phyloP scores from a whole-genome alignment of 345 rosid genomes.

The Bruguiera sexangula region DNA sequence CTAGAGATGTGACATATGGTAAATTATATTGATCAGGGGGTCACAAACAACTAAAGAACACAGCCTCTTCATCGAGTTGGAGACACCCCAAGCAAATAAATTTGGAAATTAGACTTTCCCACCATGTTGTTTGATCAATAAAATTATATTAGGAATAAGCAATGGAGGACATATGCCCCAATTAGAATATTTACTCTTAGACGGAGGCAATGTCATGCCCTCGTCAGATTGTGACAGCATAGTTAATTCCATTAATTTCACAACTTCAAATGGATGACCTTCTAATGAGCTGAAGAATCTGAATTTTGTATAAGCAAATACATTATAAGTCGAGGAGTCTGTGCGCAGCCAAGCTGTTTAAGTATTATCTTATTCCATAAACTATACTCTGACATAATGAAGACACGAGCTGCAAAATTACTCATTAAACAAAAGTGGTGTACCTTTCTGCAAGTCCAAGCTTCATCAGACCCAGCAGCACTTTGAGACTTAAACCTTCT shows the following conservation, averaged over 20 bases:
- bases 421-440: slow-evolving; percentile 14
- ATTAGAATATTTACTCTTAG: background rate
- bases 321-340: background rate
- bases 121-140: background rate
- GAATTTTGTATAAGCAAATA: slow-evolving; percentile 1
- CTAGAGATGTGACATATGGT: slow-evolving; percentile 10
- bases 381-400: background rate
- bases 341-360: background rate
- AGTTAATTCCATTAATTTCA: background rate
- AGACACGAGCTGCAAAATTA: background rate
- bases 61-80: slow-evolving; percentile 21
- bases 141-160: background rate
- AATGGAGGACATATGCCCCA: background rate
- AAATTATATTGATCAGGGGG: slow-evolving; percentile 17
- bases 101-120: background rate
- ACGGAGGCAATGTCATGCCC: background rate
- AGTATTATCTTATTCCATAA: background rate
- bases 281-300: slow-evolving; percentile 7
- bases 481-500: background rate
- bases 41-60: slow-evolving; percentile 13
- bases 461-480: slow-evolving; percentile 19
- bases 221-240: slow-evolving; percentile 13
- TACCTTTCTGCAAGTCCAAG: slow-evolving; percentile 10
- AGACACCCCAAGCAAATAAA: slow-evolving; percentile 11
- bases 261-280: background rate